Conservation (phyloP, 176 grass and related monocot species). For the Rhynchospora pubera region DNA sequence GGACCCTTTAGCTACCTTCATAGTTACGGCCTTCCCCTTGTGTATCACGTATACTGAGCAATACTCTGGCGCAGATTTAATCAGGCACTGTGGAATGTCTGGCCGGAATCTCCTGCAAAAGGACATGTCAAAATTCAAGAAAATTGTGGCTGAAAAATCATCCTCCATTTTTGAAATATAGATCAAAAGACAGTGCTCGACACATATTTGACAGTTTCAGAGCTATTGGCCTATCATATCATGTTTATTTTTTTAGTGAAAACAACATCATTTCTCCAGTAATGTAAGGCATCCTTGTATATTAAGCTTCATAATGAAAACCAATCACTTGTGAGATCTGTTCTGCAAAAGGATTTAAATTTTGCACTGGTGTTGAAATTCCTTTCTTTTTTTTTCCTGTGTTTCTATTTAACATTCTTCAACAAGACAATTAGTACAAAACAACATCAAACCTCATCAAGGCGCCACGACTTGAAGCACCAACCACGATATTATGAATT, state of each 20-base stretch:
- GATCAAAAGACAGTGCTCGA: not conserved
- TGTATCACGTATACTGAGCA: conserved; percentile 83
- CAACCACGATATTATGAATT: conserved; percentile 55
- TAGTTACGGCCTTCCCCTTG: conserved; percentile 61
- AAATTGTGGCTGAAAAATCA: not conserved
- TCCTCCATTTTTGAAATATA: not conserved
- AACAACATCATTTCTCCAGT: not conserved
- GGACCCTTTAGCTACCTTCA: conserved; percentile 51
- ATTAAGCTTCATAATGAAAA: not conserved
- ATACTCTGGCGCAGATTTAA: conserved; percentile 70
- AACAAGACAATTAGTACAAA: conserved; percentile 5
- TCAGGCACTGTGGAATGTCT: conserved; percentile 72
- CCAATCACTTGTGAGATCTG: not conserved
- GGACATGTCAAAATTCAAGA: not conserved
- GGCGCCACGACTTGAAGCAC: conserved; percentile 49
- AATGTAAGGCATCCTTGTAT: not conserved
- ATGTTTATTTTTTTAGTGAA: not conserved
- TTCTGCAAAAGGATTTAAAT: conserved; percentile 12
- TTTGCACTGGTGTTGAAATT: not conserved
- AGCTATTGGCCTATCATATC: not conserved
- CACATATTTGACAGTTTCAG: not conserved
- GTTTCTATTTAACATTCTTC: not conserved
- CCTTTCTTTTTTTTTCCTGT: not conserved
- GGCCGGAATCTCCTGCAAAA: conserved; percentile 65
- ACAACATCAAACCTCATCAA: conserved; percentile 44